phyloP scores from a whole-genome alignment of 805 yeast genomes.

The Candida jianshihensis region DNA sequence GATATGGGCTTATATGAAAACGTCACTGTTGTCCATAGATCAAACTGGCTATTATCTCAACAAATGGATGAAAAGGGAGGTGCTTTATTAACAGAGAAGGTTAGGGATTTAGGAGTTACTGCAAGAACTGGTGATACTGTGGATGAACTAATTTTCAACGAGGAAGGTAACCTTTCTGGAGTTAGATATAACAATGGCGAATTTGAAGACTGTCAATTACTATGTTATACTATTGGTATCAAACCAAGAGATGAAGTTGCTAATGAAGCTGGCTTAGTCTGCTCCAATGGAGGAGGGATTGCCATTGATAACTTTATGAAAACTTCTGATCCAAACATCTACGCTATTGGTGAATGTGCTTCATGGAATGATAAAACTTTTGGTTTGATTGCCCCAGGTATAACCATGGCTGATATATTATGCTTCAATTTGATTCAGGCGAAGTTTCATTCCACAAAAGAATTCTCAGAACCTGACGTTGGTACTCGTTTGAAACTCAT shows the following conservation, averaged over 20 bases:
- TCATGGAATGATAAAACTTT: slow-evolving; percentile 29
- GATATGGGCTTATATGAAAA: slow-evolving; percentile 25
- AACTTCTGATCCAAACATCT: slow-evolving; percentile 23
- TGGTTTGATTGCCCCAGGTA: slow-evolving; percentile 33
- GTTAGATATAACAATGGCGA: slow-evolving; percentile 25
- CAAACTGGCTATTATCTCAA: slow-evolving; percentile 28
- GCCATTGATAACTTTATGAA: slow-evolving; percentile 22
- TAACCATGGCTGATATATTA: slow-evolving; percentile 31
- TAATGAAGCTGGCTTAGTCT: slow-evolving; percentile 14
- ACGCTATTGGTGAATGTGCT: slow-evolving; percentile 32
- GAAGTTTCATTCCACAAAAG: slow-evolving; percentile 22
- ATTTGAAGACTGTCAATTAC: slow-evolving; percentile 25
- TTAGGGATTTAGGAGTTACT: slow-evolving; percentile 44
- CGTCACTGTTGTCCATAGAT: slow-evolving; percentile 27
- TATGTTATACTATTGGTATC: slow-evolving; percentile 30
- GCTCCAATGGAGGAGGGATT: slow-evolving; percentile 25
- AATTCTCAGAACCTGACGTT: slow-evolving; percentile 27
- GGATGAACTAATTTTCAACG: slow-evolving; percentile 35
- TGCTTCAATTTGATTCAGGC: slow-evolving; percentile 31
- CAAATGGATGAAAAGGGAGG: slow-evolving; percentile 33
- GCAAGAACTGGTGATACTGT: slow-evolving; percentile 46
- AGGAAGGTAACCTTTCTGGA: slow-evolving; percentile 14
- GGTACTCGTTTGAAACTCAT: slow-evolving; percentile 30
- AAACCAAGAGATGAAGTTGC: slow-evolving; percentile 31
- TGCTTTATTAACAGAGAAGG: slow-evolving; percentile 33